These are phyloP conservation scores for Rubus idaeus DNA, from an alignment of 306 rosid genomes.

Conservation along the genomic window DNA sequence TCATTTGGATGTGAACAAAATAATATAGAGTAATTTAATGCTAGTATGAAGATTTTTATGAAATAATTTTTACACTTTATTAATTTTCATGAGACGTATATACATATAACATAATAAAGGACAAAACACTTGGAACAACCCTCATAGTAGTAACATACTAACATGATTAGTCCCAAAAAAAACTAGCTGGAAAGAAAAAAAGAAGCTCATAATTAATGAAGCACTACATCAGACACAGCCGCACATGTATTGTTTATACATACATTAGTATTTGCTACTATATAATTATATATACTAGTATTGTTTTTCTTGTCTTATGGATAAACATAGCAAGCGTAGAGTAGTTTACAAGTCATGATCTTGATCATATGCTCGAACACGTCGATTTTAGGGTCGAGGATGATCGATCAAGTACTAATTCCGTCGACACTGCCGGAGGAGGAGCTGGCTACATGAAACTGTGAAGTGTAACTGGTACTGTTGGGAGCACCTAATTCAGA, in stretches of 20 bases:
- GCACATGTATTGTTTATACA: background rate
- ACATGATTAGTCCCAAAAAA: background rate
- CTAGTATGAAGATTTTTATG: too few species aligned
- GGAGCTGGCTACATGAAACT: conserved; percentile 52
- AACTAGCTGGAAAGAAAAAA: background rate
- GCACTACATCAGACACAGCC: background rate
- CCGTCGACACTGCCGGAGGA: conserved; percentile 26
- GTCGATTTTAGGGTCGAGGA: background rate
- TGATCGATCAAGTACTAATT: conserved; percentile 29
- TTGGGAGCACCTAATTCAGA: conserved; percentile 43
- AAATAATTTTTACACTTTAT: too few species aligned
- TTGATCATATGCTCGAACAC: background rate
- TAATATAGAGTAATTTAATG: too few species aligned
- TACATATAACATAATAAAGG: too few species aligned
- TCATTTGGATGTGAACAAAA: too few species aligned
- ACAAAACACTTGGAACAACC: too few species aligned
- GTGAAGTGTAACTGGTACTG: conserved; percentile 40
- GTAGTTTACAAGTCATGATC: background rate
- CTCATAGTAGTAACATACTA: too few species aligned
- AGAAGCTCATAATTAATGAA: background rate
- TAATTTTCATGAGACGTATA: too few species aligned
- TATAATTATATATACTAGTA: too few species aligned
- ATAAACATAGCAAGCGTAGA: too few species aligned
- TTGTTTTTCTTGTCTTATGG: too few species aligned
- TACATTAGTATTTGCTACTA: too few species aligned